These are phyloP conservation scores for Triangularia setosa DNA, from an alignment of 2,329 filamentous ascomycete species.

Conservation along the genomic window DNA sequence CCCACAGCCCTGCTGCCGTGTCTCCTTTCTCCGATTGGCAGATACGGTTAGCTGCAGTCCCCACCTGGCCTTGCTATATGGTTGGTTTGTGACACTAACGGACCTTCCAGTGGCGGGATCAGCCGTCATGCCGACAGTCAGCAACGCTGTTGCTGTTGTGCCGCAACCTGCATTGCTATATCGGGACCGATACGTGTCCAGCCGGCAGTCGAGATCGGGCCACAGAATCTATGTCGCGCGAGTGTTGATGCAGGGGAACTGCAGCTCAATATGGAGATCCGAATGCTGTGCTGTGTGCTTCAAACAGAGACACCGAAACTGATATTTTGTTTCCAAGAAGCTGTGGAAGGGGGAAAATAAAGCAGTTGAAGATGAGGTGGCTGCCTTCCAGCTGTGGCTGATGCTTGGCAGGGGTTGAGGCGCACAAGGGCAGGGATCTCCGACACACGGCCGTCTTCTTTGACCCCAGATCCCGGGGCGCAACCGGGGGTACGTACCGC, in stretches of 20 bases:
- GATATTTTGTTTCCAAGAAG: neutral
- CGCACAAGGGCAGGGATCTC: neutral
- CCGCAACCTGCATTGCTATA: constrained; percentile 6
- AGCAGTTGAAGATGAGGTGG: no score
- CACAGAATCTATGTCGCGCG: neutral
- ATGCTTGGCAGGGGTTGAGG: constrained; percentile 10
- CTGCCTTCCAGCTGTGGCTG: neutral
- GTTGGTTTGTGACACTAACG: no score
- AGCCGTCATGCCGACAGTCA: neutral
- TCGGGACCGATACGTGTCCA: constrained; percentile 3
- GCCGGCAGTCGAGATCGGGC: neutral
- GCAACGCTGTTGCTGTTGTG: neutral
- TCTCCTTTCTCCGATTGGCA: no score
- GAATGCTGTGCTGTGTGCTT: neutral
- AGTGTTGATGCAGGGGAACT: neutral
- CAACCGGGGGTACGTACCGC: constrained; percentile 6
- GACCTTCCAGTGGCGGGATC: neutral
- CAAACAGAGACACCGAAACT: neutral
- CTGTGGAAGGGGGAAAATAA: no score
- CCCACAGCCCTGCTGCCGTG: no score
- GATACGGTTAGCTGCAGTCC: no score
- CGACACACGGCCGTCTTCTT: constrained; percentile 1
- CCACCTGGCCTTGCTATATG: no score
- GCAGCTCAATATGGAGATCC: neutral
- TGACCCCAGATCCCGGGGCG: constrained; percentile 5